These are phyloP conservation scores for Wickerhamiella azymoides DNA, from an alignment of 805 yeast genomes.

Conservation along the genomic window DNA sequence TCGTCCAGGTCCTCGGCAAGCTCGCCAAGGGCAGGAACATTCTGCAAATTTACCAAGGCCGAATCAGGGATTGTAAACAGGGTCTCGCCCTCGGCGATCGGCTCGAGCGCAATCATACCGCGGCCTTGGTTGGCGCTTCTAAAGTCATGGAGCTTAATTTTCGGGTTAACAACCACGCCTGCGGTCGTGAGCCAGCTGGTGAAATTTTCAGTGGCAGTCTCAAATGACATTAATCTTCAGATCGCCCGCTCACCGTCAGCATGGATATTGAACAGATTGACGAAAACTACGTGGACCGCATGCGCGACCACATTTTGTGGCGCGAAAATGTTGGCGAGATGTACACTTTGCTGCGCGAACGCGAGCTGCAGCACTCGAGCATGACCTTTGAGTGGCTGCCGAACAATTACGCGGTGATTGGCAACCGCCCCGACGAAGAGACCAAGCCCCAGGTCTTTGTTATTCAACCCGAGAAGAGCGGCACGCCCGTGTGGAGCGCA, in stretches of 20 bases:
- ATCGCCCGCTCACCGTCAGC: background rate
- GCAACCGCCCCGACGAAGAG: background rate
- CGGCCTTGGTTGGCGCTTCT: constrained; percentile 56
- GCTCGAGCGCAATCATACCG: constrained; percentile 52
- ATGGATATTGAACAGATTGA: background rate
- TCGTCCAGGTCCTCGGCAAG: constrained; percentile 30
- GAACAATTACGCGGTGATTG: constrained; percentile 17
- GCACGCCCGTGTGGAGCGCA: constrained; percentile 1
- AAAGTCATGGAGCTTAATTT: constrained; percentile 47
- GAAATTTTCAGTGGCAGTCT: constrained; percentile 29
- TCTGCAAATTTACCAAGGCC: constrained; percentile 44
- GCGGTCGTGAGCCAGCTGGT: constrained; percentile 31
- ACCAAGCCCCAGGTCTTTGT: background rate
- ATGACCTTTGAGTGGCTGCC: constrained; percentile 59
- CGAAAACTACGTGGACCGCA: background rate
- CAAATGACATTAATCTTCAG: background rate
- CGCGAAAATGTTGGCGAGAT: constrained; percentile 69
- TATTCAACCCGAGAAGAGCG: background rate
- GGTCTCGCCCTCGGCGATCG: constrained; percentile 46
- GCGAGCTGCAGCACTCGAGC: constrained; percentile 56
- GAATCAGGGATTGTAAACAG: constrained; percentile 57
- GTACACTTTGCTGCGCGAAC: constrained; percentile 60
- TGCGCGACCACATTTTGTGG: constrained; percentile 42
- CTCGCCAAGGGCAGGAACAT: constrained; percentile 28
- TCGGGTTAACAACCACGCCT: constrained; percentile 40